Base-by-base conservation (phyloP, 495 filamentous ascomycete species). In the Aspergillus ellipticus region DNA sequence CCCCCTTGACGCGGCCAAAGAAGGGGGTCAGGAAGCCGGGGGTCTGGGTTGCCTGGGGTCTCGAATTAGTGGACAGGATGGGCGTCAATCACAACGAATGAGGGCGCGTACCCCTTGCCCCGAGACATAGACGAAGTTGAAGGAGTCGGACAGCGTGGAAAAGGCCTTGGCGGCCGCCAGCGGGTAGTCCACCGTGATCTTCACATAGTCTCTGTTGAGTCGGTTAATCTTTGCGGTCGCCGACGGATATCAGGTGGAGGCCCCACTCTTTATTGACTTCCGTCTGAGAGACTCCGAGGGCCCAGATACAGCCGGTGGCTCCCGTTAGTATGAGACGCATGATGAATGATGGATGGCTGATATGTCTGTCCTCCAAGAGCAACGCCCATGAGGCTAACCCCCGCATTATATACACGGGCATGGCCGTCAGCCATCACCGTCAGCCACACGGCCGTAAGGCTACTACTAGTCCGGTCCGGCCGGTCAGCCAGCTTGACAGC, bases 281-380 rank as follows among this genome's bases (percentile, higher is more conserved):
- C 8, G 64, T 80, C 29, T 82, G 75, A 55, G 78, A 82, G 22
- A 83, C 82, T 9, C 88, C 87, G 53, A 84, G 67, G 9, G 88
- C 87, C 88, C 87, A 91, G 0, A 91, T 84, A 51, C 81, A 85
- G 56, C 88, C 88, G 0, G 87, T 91, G 7, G 87, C 87, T 33
- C 88, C 88, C 0, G 88, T 90, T 39, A 90, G 79, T 51, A 91
- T 85, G 54, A 91, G 73, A 75, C 88, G 87, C 85, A 89, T 88
- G 4, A 49, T 61, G 43, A 6, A n/a, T n/a, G 6, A 11, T 29
- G 46, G 4, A 15, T 6, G 13, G 22, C 15, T 33, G 31, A 13
- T 9, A 33, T n/a, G n/a, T n/a, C n/a, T n/a, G n/a, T n/a, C n/a
- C n/a, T n/a, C n/a, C n/a, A n/a, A n/a, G n/a, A n/a, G n/a, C n/a